phyloP scores from a whole-genome alignment of 768 basidiomycete genomes.

The Hortiboletus flavorubellus region DNA sequence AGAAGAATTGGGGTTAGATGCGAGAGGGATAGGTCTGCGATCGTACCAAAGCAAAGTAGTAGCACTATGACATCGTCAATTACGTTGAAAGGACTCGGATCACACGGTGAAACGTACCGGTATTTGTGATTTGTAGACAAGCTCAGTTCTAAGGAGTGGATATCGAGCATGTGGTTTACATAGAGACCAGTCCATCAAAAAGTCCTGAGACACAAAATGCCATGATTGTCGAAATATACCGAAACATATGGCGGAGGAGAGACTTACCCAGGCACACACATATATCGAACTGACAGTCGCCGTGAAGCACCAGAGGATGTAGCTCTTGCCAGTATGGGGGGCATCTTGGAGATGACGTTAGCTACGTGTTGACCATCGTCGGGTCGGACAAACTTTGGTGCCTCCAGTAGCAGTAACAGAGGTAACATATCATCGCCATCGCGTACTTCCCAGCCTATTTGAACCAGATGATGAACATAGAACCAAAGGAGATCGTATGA shows the following conservation, averaged over 20 bases:
- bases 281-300: conserved; percentile 66
- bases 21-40: background rate
- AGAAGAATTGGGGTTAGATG: background rate
- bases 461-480: background rate
- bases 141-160: conserved; percentile 67
- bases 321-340: conserved; percentile 42
- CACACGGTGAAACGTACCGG: conserved; percentile 39
- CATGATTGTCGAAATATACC: background rate
- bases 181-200: conserved; percentile 92
- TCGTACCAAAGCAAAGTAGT: conserved; percentile 76
- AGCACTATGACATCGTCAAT: conserved; percentile 42
- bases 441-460: conserved; percentile 81
- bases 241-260: background rate
- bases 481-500: background rate
- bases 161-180: conserved; percentile 53
- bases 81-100: too few relatives aligned
- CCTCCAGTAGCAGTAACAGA: conserved; percentile 79
- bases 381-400: conserved; percentile 43
- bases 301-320: conserved; percentile 68
- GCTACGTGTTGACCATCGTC: background rate
- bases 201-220: conserved; percentile 49
- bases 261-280: conserved; percentile 71
- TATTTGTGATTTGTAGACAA: conserved; percentile 66
- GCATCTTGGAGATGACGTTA: conserved; percentile 25
- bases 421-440: conserved; percentile 57